Evolutionary conservation across 139 green algal species (phyloP), one percentile per base, ranked within the genome.

Genomic region (Chlorella ohadii): DNA sequence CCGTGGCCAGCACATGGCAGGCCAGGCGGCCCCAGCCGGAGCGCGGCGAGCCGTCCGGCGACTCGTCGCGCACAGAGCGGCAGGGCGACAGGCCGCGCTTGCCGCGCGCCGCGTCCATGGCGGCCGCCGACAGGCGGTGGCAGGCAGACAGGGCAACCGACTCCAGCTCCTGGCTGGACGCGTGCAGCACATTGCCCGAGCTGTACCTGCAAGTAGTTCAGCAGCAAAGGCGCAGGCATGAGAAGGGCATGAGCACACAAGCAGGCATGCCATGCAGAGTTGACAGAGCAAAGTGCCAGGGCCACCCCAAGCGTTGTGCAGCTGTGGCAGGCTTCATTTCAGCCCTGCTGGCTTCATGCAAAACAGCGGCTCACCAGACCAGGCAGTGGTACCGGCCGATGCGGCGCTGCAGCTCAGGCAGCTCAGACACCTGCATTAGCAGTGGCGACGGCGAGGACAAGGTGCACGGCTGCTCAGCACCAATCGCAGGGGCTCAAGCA

Each of bases 1-100:
- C 63, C 2, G 70, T 87, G 33, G 85, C 79, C 68, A 89, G 79
- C 71, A 89, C 72, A 36, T 89, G 80, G 56, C 85, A 89, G 39
- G 84, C 63, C 64, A 80, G 80, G n/a, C n/a, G 56, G 20, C 33
- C 56, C 51, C 51, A 59, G 51, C 51, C 51, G 51, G 51, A 22
- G 22, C 51, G 51, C 12, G 51, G 51, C 51, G 51, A 59, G 19
- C 9, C 66, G 22, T 70, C 31, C 31, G 36, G 77, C 16, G 56
- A 41, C 20, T 36, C 44, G 17, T 28, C 38, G 25, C n/a, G 28
- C 33, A 34, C 36, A 27, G 23, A n/a, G 20, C 5, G 51, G 73
- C 17, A 51, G n/a, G 28, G 31, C 33, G 47, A 11, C 51, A 33
- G n/a, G n/a, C 27, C 64, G 33, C 39, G 38, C 44, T 33, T 34